Conservation (phyloP, 2,329 filamentous ascomycete genomes). For the Fusarium nanum region DNA sequence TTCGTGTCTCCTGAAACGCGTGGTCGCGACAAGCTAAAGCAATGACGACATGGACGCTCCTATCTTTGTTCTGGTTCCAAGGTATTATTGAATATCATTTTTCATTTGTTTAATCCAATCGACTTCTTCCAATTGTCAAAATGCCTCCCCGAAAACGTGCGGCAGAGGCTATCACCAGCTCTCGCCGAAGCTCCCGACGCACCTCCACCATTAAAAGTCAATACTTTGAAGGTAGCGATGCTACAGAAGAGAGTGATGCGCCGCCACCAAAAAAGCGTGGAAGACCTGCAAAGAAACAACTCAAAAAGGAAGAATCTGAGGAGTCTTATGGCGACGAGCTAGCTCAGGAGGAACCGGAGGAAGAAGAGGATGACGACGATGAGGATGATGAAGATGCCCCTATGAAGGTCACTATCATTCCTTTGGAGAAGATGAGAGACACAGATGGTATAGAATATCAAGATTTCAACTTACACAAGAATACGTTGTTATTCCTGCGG, state of each 20-base stretch:
- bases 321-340: slow-evolving; percentile 45
- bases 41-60: slow-evolving; percentile 43
- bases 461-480: slow-evolving; percentile 65
- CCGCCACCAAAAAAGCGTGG: slow-evolving; percentile 48
- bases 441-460: slow-evolving; percentile 58
- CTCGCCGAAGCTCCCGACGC: slow-evolving; percentile 62
- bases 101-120: not conserved
- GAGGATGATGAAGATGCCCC: slow-evolving; percentile 54
- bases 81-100: slow-evolving; percentile 5
- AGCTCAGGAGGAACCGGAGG: slow-evolving; percentile 44
- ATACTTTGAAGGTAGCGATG: slow-evolving; percentile 59
- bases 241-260: slow-evolving; percentile 40
- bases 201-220: slow-evolving; percentile 61
- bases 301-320: slow-evolving; percentile 41
- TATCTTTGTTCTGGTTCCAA: slow-evolving; percentile 2
- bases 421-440: slow-evolving; percentile 52
- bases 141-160: slow-evolving; percentile 58
- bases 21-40: slow-evolving; percentile 32
- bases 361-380: slow-evolving; percentile 48
- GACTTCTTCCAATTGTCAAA: not conserved
- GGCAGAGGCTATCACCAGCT: slow-evolving; percentile 46
- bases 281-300: slow-evolving; percentile 40
- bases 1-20: slow-evolving; percentile 42
- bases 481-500: slow-evolving; percentile 67
- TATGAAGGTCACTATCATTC: slow-evolving; percentile 52